Percentiles rank a stretch among this genome's conserved stretches.
phyloP scores from a whole-genome alignment of 2,329 filamentous ascomycete genomes.

The Cordyceps farinosa region DNA sequence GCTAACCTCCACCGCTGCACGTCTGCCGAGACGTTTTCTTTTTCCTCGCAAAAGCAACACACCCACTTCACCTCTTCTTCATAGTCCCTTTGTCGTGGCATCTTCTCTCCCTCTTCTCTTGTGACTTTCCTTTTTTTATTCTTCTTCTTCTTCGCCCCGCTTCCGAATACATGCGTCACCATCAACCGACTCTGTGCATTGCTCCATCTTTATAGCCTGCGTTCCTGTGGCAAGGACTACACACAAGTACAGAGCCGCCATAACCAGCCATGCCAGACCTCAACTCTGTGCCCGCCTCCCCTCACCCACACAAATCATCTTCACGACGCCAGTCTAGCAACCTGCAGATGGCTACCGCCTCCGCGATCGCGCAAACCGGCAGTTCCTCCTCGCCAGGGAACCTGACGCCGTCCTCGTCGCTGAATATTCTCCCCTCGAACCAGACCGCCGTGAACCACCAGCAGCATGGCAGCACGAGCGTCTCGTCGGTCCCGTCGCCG shows the following conservation, averaged over 20 bases:
- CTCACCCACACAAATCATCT: constrained; percentile 38
- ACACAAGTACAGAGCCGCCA: background rate
- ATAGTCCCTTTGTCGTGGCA: background rate
- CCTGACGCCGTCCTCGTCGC: constrained; percentile 38
- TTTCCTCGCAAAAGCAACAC: background rate
- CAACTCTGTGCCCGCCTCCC: constrained; percentile 52
- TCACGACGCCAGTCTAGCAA: constrained; percentile 42
- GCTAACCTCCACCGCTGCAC: background rate
- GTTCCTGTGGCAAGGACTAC: background rate
- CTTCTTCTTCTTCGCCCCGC: background rate
- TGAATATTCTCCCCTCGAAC: constrained; percentile 57
- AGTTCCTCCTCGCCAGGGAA: constrained; percentile 8
- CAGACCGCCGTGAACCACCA: constrained; percentile 45
- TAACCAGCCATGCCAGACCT: constrained; percentile 48
- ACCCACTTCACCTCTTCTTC: background rate
- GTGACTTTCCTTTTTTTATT: constrained; percentile 2
- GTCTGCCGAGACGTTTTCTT: constrained; percentile 5
- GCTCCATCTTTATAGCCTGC: background rate
- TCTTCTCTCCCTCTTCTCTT: background rate
- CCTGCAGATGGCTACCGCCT: constrained; percentile 41
- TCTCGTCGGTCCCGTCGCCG: constrained; percentile 31
- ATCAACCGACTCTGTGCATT: background rate
- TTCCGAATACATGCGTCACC: background rate
- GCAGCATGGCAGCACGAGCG: constrained; percentile 21
- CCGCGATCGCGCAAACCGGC: constrained; percentile 24